A percentile compares a stretch with the other conserved stretches of the same genome.
Evolutionary conservation across 352 stramenopile species (phyloP).

Genomic region (Sclerospora graminicola): DNA sequence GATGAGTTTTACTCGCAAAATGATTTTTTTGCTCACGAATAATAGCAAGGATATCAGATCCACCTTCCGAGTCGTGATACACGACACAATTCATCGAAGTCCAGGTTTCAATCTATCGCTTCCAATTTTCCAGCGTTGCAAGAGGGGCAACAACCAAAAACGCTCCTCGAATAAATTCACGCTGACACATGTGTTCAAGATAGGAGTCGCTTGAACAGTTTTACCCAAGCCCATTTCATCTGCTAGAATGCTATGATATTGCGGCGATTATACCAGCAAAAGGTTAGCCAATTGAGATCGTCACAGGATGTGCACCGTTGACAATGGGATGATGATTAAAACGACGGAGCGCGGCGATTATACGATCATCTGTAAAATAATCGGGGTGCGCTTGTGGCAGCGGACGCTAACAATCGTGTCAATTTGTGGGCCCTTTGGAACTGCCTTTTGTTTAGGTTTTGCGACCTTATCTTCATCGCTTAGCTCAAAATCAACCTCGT

Average conservation of each 20-base stretch:
- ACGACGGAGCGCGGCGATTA: conserved; percentile 80
- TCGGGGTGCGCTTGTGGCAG: conserved; percentile 47
- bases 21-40: conserved; percentile 96
- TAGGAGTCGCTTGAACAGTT: conserved; percentile 87
- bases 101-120: conserved; percentile 98
- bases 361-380: conserved; percentile 81
- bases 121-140: conserved; percentile 97
- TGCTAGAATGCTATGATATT: conserved; percentile 88
- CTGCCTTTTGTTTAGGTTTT: conserved; percentile 23
- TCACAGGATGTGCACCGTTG: conserved; percentile 70
- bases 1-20: conserved; percentile 83
- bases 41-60: conserved; percentile 83
- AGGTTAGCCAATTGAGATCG: conserved; percentile 97
- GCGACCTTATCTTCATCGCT: conserved; percentile 60
- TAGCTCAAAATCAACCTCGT: conserved; percentile 62
- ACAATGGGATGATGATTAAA: conserved; percentile 81
- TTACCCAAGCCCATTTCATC: conserved; percentile 89
- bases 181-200: conserved; percentile 89
- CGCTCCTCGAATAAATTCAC: conserved; percentile 89
- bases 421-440: conserved; percentile 75
- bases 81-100: conserved; percentile 99
- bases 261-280: conserved; percentile 96
- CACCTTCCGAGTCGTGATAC: conserved; percentile 95
- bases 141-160: conserved; percentile 98
- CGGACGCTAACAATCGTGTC: conserved; percentile 89